phyloP scores from a whole-genome alignment of 2,329 filamentous ascomycete genomes.

The Leptographium radiaticola region DNA sequence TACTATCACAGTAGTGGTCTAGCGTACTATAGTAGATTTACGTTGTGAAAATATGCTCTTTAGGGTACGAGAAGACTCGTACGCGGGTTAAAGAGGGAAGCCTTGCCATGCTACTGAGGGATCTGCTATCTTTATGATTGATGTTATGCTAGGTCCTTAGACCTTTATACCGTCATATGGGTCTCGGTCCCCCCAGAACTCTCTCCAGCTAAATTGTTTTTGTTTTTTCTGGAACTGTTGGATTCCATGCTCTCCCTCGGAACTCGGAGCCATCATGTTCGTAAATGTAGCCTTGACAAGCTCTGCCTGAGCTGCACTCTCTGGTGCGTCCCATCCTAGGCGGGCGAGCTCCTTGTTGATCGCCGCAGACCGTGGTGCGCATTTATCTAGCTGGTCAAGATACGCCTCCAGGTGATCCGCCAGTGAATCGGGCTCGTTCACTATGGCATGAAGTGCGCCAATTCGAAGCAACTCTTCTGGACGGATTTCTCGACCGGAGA shows the following conservation, averaged over 20 bases:
- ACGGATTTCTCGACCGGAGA: background rate
- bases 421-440: background rate
- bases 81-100: no score
- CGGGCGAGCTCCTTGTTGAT: conserved; percentile 5
- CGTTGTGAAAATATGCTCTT: no score
- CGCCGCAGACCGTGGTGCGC: conserved; percentile 1
- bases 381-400: background rate
- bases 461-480: background rate
- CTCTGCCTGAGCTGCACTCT: background rate
- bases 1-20: no score
- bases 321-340: background rate
- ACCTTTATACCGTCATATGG: background rate
- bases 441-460: background rate
- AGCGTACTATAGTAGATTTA: no score
- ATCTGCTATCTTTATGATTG: no score
- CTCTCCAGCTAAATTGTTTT: conserved; percentile 1
- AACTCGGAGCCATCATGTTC: conserved; percentile 1
- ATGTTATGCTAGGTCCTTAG: background rate
- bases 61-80: no score
- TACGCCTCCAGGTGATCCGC: background rate
- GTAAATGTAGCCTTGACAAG: conserved; percentile 1
- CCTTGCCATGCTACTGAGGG: no score
- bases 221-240: conserved; percentile 1
- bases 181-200: background rate
- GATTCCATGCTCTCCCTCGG: conserved; percentile 4